Percentiles rank a stretch among this genome's conserved stretches.
Conservation (phyloP, 768 basidiomycete species). For the Suillus brevipes region DNA sequence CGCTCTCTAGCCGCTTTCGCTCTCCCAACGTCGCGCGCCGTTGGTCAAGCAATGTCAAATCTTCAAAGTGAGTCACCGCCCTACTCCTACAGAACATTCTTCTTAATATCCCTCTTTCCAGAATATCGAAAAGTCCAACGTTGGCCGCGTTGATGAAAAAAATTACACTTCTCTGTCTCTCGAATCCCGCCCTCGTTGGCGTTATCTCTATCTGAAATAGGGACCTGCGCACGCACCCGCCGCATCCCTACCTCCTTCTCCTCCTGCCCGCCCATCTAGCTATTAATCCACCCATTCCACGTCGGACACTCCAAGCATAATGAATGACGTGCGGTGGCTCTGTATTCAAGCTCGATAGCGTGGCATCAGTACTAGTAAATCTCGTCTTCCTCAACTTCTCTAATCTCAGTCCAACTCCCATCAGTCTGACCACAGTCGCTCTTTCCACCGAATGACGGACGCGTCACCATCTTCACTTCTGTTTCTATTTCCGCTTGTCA, state of each 20-base stretch:
- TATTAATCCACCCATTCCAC: not conserved
- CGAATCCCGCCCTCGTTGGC: not conserved
- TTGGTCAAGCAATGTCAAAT: not conserved
- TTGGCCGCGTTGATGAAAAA: slow-evolving; percentile 3
- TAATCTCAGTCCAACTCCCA: not conserved
- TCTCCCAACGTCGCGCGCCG: not conserved
- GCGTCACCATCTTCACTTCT: not conserved
- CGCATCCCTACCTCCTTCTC: not conserved
- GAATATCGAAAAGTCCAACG: not conserved
- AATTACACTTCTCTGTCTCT: not conserved
- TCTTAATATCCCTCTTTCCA: not conserved
- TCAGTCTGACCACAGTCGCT: not conserved
- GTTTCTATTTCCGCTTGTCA: not conserved
- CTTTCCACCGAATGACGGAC: not conserved
- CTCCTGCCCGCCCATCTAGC: not conserved
- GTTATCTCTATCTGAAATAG: not conserved
- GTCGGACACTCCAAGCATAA: not conserved
- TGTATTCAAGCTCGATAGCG: not conserved
- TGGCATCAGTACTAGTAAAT: not conserved
- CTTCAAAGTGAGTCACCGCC: not conserved
- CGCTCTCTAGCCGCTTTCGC: not conserved
- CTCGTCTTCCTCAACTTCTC: not conserved
- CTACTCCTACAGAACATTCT: not conserved
- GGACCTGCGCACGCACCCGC: not conserved
- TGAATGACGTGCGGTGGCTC: not conserved